A percentile compares a stretch with the other conserved stretches of the same genome.
Conservation (phyloP, 306 rosid species). For the Clitoria ternatea region DNA sequence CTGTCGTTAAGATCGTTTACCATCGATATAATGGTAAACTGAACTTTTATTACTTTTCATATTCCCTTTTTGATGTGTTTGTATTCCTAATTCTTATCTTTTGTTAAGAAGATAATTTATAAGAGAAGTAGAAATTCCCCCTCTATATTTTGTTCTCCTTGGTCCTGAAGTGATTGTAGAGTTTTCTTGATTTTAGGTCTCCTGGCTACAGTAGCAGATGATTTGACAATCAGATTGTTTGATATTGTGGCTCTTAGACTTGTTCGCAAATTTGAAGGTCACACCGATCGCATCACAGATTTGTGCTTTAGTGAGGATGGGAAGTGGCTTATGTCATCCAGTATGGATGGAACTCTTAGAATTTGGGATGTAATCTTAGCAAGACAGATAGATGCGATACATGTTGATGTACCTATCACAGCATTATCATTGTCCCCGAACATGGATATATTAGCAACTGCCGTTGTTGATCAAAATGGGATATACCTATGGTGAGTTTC, state of each 20-base stretch:
- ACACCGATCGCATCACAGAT: constrained; percentile 80
- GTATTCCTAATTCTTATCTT: background rate
- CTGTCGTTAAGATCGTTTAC: constrained; percentile 63
- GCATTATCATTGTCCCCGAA: constrained; percentile 84
- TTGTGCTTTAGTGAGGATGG: constrained; percentile 95
- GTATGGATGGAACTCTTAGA: constrained; percentile 93
- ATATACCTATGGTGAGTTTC: constrained; percentile 75
- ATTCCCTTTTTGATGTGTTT: background rate
- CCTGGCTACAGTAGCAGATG: constrained; percentile 74
- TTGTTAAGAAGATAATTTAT: background rate
- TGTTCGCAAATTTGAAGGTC: constrained; percentile 88
- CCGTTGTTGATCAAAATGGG: constrained; percentile 85
- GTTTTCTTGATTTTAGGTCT: constrained; percentile 58
- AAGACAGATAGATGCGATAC: constrained; percentile 74
- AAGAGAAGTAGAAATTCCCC: background rate
- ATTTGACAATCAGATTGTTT: constrained; percentile 66
- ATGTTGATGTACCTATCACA: constrained; percentile 67
- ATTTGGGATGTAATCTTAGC: constrained; percentile 88
- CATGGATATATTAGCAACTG: constrained; percentile 84
- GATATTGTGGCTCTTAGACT: constrained; percentile 71
- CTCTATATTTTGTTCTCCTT: background rate
- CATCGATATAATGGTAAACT: constrained; percentile 74
- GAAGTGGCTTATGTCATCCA: constrained; percentile 85
- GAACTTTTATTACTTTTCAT: background rate
- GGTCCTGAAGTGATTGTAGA: background rate